Conservation (phyloP, 257 asterid genomes). For the Salvia rosmarinus region DNA sequence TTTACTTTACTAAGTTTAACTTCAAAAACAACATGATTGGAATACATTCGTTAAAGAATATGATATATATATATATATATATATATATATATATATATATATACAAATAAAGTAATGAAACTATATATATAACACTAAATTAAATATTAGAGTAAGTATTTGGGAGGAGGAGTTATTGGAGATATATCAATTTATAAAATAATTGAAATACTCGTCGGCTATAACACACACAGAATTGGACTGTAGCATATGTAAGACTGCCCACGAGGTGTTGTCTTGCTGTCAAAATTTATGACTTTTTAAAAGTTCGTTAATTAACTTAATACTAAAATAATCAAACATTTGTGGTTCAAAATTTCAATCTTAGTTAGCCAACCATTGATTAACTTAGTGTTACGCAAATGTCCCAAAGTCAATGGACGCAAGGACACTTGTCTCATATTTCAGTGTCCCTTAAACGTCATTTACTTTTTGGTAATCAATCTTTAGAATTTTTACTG, state of each 20-base stretch:
- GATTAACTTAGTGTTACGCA: slow-evolving; percentile 39
- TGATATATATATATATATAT: too few relatives aligned
- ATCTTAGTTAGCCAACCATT: slow-evolving; percentile 62
- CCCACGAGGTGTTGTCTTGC: too few relatives aligned
- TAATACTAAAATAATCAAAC: slow-evolving; percentile 21
- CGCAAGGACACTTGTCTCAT: slow-evolving; percentile 55
- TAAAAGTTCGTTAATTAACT: slow-evolving; percentile 41
- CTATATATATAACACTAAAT: too few relatives aligned
- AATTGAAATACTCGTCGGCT: background rate
- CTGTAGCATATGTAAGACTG: too few relatives aligned
- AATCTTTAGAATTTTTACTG: background rate
- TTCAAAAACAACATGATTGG: too few relatives aligned
- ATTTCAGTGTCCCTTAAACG: background rate
- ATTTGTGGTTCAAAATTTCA: slow-evolving; percentile 25
- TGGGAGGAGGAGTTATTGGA: too few relatives aligned
- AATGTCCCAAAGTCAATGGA: slow-evolving; percentile 47
- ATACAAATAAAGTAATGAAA: too few relatives aligned
- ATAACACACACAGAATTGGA: too few relatives aligned
- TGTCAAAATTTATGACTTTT: slow-evolving; percentile 21
- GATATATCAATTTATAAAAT: background rate
- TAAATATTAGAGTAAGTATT: too few relatives aligned
- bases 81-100: too few relatives aligned
- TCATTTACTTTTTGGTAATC: background rate
- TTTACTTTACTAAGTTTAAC: too few relatives aligned
- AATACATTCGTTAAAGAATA: too few relatives aligned